A percentile compares a stretch with the other conserved stretches of the same genome.
Conservation (phyloP, 805 yeast genomes). For the Kluyveromyces nonfermentans region DNA sequence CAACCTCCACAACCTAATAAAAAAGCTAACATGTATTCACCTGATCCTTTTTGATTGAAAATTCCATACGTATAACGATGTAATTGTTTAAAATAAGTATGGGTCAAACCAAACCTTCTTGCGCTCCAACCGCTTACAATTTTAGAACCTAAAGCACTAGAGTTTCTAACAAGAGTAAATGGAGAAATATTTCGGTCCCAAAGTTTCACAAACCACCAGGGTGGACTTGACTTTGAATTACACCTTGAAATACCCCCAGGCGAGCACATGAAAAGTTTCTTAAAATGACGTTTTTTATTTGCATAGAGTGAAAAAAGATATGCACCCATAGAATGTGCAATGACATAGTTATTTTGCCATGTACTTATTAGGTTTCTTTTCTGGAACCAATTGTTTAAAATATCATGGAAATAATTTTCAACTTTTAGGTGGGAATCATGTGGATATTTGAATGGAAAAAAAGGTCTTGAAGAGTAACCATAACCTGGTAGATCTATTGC, state of each 20-base stretch:
- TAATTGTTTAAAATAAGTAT: slow-evolving; percentile 32
- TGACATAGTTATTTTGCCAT: slow-evolving; percentile 39
- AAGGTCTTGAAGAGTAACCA: slow-evolving; percentile 80
- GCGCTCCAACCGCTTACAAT: slow-evolving; percentile 85
- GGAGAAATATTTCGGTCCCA: slow-evolving; percentile 91
- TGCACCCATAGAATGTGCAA: slow-evolving; percentile 94
- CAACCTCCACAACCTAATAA: slow-evolving; percentile 85
- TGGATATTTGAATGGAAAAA: slow-evolving; percentile 37
- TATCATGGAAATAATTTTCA: slow-evolving; percentile 37
- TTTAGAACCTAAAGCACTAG: slow-evolving; percentile 78
- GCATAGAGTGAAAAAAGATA: slow-evolving; percentile 67
- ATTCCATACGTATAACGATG: slow-evolving; percentile 78
- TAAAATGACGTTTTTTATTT: slow-evolving; percentile 44
- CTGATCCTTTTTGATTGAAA: slow-evolving; percentile 81
- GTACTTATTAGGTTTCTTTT: slow-evolving; percentile 14
- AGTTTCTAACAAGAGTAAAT: slow-evolving; percentile 62
- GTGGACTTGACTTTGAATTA: slow-evolving; percentile 40
- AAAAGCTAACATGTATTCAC: slow-evolving; percentile 83
- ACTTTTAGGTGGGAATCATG: slow-evolving; percentile 17
- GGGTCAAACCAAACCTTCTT: slow-evolving; percentile 55
- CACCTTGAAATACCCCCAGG: slow-evolving; percentile 67
- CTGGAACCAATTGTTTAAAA: slow-evolving; percentile 38
- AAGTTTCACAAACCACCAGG: slow-evolving; percentile 65
- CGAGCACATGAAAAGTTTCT: slow-evolving; percentile 66
- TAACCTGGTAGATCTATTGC: slow-evolving; percentile 85